Conservation (phyloP, 768 basidiomycete species). For the Naganishia onofrii region DNA sequence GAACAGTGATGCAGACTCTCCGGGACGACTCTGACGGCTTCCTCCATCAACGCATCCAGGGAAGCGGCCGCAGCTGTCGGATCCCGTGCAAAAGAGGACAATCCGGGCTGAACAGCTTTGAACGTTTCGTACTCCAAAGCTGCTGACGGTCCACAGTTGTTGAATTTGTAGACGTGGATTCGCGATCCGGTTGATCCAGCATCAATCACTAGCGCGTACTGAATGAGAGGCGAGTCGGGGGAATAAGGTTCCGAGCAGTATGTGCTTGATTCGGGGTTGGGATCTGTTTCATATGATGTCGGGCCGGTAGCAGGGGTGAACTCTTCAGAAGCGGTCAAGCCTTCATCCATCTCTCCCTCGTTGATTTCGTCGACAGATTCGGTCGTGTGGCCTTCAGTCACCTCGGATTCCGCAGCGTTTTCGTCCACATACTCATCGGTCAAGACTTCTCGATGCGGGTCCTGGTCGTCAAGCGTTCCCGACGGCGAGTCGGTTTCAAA, state of each 20-base stretch:
- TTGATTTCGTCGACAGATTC: slow-evolving; percentile 39
- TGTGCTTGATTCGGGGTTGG: slow-evolving; percentile 69
- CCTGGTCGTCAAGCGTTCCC: slow-evolving; percentile 33
- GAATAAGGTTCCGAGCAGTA: slow-evolving; percentile 65
- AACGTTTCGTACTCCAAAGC: slow-evolving; percentile 91
- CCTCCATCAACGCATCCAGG: slow-evolving; percentile 73
- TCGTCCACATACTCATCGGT: slow-evolving; percentile 12
- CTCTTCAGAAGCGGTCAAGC: slow-evolving; percentile 28
- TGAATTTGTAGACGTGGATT: slow-evolving; percentile 98
- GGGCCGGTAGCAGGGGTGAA: slow-evolving; percentile 42
- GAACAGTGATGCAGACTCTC: slow-evolving; percentile 65
- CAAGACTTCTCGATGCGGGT: slow-evolving; percentile 25
- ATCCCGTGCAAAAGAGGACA: slow-evolving; percentile 63
- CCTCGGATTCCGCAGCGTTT: neutral
- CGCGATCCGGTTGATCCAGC: slow-evolving; percentile 96
- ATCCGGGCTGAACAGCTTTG: slow-evolving; percentile 72
- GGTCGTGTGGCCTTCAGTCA: slow-evolving; percentile 32
- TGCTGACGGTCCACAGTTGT: slow-evolving; percentile 75
- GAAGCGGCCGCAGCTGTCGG: slow-evolving; percentile 72
- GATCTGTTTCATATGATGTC: slow-evolving; percentile 67
- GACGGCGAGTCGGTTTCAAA: slow-evolving; percentile 32
- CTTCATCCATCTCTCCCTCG: slow-evolving; percentile 34
- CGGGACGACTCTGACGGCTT: slow-evolving; percentile 77
- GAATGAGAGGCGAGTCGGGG: slow-evolving; percentile 63
- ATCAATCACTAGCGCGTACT: slow-evolving; percentile 96